Evolutionary conservation across 129 eudicot genomes (phyloP), one percentile per base, ranked within the genome.

Genomic region (Escallonia rubra): DNA sequence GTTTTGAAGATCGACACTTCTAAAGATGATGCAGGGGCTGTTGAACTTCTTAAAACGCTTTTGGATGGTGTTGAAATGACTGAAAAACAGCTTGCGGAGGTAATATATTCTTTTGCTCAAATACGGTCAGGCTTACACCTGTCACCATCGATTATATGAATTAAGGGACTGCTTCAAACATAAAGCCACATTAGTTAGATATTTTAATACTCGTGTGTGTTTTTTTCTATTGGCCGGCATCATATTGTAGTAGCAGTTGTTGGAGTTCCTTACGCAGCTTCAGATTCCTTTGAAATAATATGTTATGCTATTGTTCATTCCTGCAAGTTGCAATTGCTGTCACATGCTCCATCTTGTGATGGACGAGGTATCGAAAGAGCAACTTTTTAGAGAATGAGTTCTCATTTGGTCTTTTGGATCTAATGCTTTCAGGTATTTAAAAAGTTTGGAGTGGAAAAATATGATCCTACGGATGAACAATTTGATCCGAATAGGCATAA

Each of bases 41-140:
- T 82, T 50, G 90, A 90, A 67, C 89, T 86, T 71, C 74, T 92
- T 47, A 88, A 88, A 78, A 84, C 90, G 57, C 84, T 92, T 59
- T 80, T 92, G 7, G 89, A 92, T 75, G 98, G 98, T 48, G 98
- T 92, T 71, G 98, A 80, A 57, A 92, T 92, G 98, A 92, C 98
- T 43, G 91, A 92, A 50, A 92, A 92, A 76, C 95, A 86, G 74
- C 75, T 92, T 14, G 45, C 86, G 10, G 98, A 82, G 96, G 98
- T 92, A 87, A 65, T 5, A 15, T 70, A 54, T 14, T 39, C 16
- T 55, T 39, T 50, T 5, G 14, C 10, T 16, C 15, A 38, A 5
- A 41, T 43, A 7, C 57, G 4, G 23, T 10, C 16, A 6, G 12
- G 23, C 11, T 52, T 15, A 51, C 34, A 23, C 34, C 56, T 51